phyloP scores from a whole-genome alignment of 108 stramenopile genomes.

The Conticribra guillardii region DNA sequence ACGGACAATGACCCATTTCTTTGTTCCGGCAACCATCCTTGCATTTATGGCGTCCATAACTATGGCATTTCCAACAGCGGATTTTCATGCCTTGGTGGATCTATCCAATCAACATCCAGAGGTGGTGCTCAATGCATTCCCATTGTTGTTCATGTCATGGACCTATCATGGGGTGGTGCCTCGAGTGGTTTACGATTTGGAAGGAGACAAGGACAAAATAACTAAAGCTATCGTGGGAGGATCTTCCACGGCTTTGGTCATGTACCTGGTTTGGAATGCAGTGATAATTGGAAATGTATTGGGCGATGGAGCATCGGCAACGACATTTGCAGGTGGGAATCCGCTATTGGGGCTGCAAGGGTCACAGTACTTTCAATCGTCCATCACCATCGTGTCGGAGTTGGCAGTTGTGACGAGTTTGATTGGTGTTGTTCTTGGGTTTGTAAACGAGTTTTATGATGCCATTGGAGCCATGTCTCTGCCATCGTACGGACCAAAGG shows the following conservation, averaged over 20 bases:
- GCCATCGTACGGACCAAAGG: constrained; percentile 44
- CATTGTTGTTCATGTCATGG: constrained; percentile 79
- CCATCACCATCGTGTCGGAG: constrained; percentile 55
- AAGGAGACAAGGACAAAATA: constrained; percentile 81
- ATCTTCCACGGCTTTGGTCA: constrained; percentile 72
- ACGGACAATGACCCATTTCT: constrained; percentile 66
- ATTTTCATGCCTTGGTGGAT: constrained; percentile 52
- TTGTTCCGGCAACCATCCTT: constrained; percentile 60
- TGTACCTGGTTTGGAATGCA: constrained; percentile 90
- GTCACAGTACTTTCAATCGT: constrained; percentile 3
- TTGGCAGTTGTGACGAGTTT: constrained; percentile 72
- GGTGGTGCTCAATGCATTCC: constrained; percentile 68
- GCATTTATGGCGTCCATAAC: constrained; percentile 61
- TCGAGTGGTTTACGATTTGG: constrained; percentile 76
- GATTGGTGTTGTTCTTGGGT: constrained; percentile 76
- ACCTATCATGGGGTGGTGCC: constrained; percentile 92
- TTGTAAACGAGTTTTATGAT: constrained; percentile 80
- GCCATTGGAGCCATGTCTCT: constrained; percentile 34
- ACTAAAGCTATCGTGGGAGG: constrained; percentile 74
- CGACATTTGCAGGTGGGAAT: background rate
- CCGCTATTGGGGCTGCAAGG: background rate
- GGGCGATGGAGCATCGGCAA: constrained; percentile 18
- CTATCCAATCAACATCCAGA: constrained; percentile 73
- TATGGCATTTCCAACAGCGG: constrained; percentile 62
- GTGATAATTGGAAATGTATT: constrained; percentile 72